Percentiles rank a stretch among this genome's conserved stretches.
Evolutionary conservation across 2,329 filamentous ascomycete genomes (phyloP).

Genomic region (Zasmidium citrigriseum): DNA sequence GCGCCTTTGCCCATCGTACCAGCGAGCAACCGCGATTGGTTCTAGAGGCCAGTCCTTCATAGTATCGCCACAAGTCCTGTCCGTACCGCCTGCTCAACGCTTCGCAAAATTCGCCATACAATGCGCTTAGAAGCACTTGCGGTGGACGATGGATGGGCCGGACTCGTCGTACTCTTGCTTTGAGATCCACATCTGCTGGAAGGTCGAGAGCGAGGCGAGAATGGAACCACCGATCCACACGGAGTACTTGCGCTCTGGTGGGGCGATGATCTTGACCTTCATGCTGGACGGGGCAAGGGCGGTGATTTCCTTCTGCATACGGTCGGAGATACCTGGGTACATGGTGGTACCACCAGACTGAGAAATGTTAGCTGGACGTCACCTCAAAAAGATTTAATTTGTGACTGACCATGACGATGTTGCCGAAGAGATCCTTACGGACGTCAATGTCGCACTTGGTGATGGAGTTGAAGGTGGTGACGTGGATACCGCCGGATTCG

Average conservation of each 20-base stretch:
- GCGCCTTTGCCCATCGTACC: slow-evolving; percentile 7
- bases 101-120: slow-evolving; percentile 13
- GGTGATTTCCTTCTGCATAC: slow-evolving; percentile 99
- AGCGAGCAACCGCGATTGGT: slow-evolving; percentile 3
- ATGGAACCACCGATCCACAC: slow-evolving; percentile 99
- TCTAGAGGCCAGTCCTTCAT: slow-evolving; percentile 6
- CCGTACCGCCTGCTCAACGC: slow-evolving; percentile 23
- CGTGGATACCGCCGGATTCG: slow-evolving; percentile 98
- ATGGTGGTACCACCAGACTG: slow-evolving; percentile 99
- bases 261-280: slow-evolving; percentile 99
- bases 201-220: slow-evolving; percentile 97
- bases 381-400: not conserved
- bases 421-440: slow-evolving; percentile 99
- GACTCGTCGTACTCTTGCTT: slow-evolving; percentile 99
- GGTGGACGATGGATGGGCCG: slow-evolving; percentile 98
- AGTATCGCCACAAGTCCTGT: slow-evolving; percentile 16
- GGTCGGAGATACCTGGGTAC: slow-evolving; percentile 99
- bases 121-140: slow-evolving; percentile 97
- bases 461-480: slow-evolving; percentile 99
- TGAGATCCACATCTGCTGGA: slow-evolving; percentile 99
- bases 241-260: slow-evolving; percentile 99
- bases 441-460: slow-evolving; percentile 99
- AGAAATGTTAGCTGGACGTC: slow-evolving; percentile 37
- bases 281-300: slow-evolving; percentile 98
- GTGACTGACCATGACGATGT: slow-evolving; percentile 97